A percentile compares a stretch with the other conserved stretches of the same genome.
phyloP scores from a whole-genome alignment of 768 basidiomycete genomes.

The Suillus luteus region DNA sequence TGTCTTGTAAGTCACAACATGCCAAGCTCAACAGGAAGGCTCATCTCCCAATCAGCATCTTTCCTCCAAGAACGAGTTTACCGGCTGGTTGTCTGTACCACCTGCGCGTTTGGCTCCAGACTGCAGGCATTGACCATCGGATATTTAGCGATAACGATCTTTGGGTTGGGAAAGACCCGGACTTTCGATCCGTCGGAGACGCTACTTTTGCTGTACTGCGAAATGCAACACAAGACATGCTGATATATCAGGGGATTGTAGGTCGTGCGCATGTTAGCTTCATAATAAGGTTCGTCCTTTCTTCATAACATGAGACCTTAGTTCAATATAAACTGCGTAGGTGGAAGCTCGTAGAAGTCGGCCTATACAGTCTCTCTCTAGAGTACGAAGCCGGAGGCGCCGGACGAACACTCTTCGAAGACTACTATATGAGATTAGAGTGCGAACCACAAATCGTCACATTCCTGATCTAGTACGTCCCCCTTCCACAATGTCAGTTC shows the following conservation, averaged over 20 bases:
- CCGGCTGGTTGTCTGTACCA: conserved; percentile 57
- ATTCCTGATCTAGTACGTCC: conserved; percentile 63
- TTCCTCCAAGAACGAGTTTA: conserved; percentile 58
- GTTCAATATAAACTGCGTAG: conserved; percentile 32
- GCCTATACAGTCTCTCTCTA: conserved; percentile 54
- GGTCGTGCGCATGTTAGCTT: conserved; percentile 61
- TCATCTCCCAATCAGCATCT: conserved; percentile 41
- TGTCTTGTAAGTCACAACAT: conserved; percentile 52
- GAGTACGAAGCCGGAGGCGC: conserved; percentile 69
- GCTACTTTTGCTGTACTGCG: conserved; percentile 57
- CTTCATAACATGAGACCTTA: background rate
- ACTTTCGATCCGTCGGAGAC: conserved; percentile 58
- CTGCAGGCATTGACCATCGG: conserved; percentile 59
- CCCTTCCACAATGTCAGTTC: background rate
- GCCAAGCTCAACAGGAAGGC: background rate
- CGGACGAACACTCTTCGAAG: conserved; percentile 54
- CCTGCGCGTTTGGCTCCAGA: conserved; percentile 65
- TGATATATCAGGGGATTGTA: conserved; percentile 56
- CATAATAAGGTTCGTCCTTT: conserved; percentile 46
- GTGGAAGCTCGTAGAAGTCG: conserved; percentile 48
- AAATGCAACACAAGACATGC: conserved; percentile 42
- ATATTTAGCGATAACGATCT: conserved; percentile 65
- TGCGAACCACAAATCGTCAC: conserved; percentile 53
- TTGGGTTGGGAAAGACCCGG: conserved; percentile 68
- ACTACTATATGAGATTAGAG: conserved; percentile 52